Conservation (phyloP, 129 eudicot genomes). For the Silybum marianum region DNA sequence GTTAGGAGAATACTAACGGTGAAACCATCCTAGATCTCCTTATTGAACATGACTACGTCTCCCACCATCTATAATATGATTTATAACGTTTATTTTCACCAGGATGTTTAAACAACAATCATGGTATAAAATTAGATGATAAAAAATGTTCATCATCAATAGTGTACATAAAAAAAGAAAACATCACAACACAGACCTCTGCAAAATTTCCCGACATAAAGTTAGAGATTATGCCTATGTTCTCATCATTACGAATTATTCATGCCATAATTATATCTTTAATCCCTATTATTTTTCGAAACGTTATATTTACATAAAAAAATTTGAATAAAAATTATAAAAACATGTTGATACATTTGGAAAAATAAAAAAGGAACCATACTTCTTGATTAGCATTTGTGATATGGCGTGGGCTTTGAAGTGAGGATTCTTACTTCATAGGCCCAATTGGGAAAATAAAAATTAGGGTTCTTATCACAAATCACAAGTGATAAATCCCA, state of each 20-base stretch:
- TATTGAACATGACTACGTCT: not conserved
- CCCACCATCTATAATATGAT: not conserved
- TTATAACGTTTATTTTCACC: not conserved
- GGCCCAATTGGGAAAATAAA: slow-evolving; percentile 20
- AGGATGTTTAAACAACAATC: not conserved
- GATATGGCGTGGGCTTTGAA: slow-evolving; percentile 8
- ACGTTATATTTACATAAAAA: not conserved
- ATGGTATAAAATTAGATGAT: not conserved
- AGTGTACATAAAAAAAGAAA: not conserved
- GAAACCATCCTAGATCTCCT: not conserved
- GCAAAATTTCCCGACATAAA: not conserved
- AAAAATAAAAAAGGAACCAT: not conserved
- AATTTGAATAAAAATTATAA: not conserved
- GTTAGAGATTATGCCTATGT: not conserved
- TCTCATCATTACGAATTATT: not conserved
- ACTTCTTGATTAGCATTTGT: not conserved
- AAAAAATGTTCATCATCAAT: not conserved
- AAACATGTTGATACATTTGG: not conserved
- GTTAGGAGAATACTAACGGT: not conserved
- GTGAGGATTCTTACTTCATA: not conserved
- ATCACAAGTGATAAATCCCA: not conserved
- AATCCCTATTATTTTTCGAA: not conserved
- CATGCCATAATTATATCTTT: not conserved
- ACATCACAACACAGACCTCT: not conserved
- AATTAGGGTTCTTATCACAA: slow-evolving; percentile 29